Evolutionary conservation across 495 filamentous ascomycete species (phyloP).

Genomic region (Penicillium macrosclerotiorum): DNA sequence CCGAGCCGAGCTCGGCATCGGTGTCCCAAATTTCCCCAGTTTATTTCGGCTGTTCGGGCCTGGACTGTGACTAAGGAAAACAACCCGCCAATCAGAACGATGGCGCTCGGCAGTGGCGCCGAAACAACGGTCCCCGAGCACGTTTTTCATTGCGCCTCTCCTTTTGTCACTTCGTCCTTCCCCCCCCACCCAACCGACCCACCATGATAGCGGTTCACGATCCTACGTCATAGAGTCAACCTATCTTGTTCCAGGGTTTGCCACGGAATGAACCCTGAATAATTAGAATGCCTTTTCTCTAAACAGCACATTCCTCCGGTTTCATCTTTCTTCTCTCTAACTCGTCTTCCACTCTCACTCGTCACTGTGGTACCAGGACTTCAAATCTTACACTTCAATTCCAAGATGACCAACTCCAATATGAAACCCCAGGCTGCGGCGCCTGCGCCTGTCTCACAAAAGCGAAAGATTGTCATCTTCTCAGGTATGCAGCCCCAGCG

Average conservation of each 20-base stretch:
- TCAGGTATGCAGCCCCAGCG: constrained; percentile 20
- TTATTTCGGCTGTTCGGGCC: constrained; percentile 6
- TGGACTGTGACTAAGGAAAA: not conserved
- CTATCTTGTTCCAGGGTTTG: constrained; percentile 20
- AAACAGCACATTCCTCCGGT: not conserved
- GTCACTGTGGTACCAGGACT: too few relatives aligned
- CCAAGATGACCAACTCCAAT: constrained; percentile 23
- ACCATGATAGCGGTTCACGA: constrained; percentile 14
- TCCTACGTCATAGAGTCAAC: constrained; percentile 16
- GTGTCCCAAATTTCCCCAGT: not conserved
- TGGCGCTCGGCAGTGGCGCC: constrained; percentile 11
- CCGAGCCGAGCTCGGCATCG: constrained; percentile 2
- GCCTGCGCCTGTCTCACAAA: constrained; percentile 4
- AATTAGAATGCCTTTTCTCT: not conserved
- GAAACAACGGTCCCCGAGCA: constrained; percentile 2
- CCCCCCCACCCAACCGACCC: constrained; percentile 1
- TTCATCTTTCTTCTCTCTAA: not conserved
- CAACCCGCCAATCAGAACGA: constrained; percentile 1
- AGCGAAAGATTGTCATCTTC: constrained; percentile 33
- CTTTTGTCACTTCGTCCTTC: not conserved
- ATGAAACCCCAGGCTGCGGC: constrained; percentile 2
- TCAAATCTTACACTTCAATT: too few relatives aligned
- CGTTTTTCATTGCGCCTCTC: not conserved
- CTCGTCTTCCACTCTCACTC: not conserved
- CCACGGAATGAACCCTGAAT: constrained; percentile 6